phyloP scores from a whole-genome alignment of 352 stramenopile species.

The Thalassiosira exigua region DNA sequence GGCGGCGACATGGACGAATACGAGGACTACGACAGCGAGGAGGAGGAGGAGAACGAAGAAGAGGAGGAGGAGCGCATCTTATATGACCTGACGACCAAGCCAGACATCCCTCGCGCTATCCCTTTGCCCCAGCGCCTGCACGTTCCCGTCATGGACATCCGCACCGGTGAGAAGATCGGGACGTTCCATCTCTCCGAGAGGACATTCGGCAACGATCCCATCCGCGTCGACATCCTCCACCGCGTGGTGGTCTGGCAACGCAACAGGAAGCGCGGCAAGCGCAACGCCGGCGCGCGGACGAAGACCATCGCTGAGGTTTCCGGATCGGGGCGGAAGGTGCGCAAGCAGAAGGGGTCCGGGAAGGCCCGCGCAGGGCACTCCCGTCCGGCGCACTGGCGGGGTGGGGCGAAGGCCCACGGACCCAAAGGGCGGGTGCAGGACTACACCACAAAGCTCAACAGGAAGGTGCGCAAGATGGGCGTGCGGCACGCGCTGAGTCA shows the following conservation, averaged over 20 bases:
- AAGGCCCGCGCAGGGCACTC: slow-evolving; percentile 84
- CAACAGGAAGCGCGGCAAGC: slow-evolving; percentile 73
- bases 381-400: slow-evolving; percentile 85
- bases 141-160: slow-evolving; percentile 51
- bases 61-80: slow-evolving; percentile 49
- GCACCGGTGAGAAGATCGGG: slow-evolving; percentile 43
- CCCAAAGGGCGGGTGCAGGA: slow-evolving; percentile 79
- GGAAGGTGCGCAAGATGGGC: slow-evolving; percentile 81
- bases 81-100: slow-evolving; percentile 42
- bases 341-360: slow-evolving; percentile 87
- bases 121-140: slow-evolving; percentile 76
- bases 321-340: slow-evolving; percentile 86
- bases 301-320: slow-evolving; percentile 84
- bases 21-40: slow-evolving; percentile 20
- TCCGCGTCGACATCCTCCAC: slow-evolving; percentile 86
- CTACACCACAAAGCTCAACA: slow-evolving; percentile 89
- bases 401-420: slow-evolving; percentile 88
- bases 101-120: slow-evolving; percentile 36
- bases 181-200: slow-evolving; percentile 65
- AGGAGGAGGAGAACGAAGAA: slow-evolving; percentile 35
- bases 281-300: slow-evolving; percentile 70
- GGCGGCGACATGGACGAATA: slow-evolving; percentile 15
- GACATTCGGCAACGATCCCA: slow-evolving; percentile 81
- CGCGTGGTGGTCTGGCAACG: slow-evolving; percentile 84
- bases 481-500: slow-evolving; percentile 83